Evolutionary conservation across 768 basidiomycete species (phyloP).

Genomic region (Calocybe cyanea): DNA sequence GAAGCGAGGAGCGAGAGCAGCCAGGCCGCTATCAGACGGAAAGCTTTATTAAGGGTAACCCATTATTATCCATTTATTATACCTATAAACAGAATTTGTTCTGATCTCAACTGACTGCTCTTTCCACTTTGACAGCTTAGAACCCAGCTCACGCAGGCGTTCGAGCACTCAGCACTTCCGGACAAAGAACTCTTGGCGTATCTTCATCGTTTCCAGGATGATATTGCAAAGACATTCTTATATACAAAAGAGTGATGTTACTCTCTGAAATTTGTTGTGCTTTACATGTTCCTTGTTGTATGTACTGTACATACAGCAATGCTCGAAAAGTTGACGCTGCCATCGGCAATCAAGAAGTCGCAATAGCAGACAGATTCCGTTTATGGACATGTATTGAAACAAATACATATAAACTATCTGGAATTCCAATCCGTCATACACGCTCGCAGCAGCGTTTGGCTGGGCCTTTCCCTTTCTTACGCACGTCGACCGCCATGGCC

Average conservation of each 20-base stretch:
- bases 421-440: too few species aligned
- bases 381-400: too few species aligned
- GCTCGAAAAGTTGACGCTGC: too few species aligned
- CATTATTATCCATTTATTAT: background rate
- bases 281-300: too few species aligned
- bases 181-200: conserved; percentile 66
- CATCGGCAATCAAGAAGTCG: too few species aligned
- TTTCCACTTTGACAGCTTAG: conserved; percentile 45
- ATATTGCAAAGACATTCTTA: conserved; percentile 56
- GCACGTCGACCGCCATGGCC: conserved; percentile 13
- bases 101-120: background rate
- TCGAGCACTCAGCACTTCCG: conserved; percentile 70
- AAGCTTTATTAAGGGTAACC: conserved; percentile 63
- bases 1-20: conserved; percentile 61
- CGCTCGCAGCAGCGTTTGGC: too few species aligned
- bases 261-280: too few species aligned
- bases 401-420: too few species aligned
- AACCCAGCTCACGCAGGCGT: conserved; percentile 70
- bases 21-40: conserved; percentile 57
- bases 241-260: background rate
- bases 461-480: conserved; percentile 6
- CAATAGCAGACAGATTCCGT: too few species aligned
- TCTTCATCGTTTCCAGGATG: conserved; percentile 64
- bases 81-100: too few species aligned
- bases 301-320: too few species aligned